Percentiles rank a stretch among this genome's conserved stretches.
Conservation (phyloP, 83 land plant species). For the Larix sibirica region DNA sequence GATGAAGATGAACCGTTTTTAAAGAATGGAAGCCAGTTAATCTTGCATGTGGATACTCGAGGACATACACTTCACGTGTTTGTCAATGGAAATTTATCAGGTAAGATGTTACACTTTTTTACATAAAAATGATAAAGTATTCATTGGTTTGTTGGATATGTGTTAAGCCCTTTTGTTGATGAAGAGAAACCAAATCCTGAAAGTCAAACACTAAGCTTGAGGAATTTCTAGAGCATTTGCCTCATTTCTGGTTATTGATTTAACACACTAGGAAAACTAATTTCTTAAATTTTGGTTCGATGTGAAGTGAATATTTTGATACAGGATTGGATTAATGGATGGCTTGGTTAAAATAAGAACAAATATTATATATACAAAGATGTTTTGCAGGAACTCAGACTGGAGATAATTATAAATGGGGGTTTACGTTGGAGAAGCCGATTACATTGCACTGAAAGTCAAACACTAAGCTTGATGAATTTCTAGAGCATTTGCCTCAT, state of each 20-base stretch:
- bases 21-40: slow-evolving; percentile 21
- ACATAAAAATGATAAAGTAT: too few species aligned
- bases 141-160: too few species aligned
- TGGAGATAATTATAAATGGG: neutral
- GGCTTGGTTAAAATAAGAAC: too few species aligned
- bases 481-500: too few species aligned
- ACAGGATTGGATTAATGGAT: neutral
- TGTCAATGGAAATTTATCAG: slow-evolving; percentile 52
- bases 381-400: slow-evolving; percentile 1
- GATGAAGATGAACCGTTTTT: slow-evolving; percentile 25
- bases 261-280: too few species aligned
- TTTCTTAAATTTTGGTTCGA: neutral
- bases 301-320: neutral
- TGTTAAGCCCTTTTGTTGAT: too few species aligned
- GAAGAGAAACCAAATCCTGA: too few species aligned
- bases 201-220: too few species aligned
- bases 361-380: too few species aligned
- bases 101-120: slow-evolving; percentile 16
- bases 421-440: slow-evolving; percentile 26
- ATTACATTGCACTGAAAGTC: slow-evolving; percentile 25
- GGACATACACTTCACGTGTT: slow-evolving; percentile 79
- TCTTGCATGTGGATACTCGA: slow-evolving; percentile 35
- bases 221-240: neutral
- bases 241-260: neutral
- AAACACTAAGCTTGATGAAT: too few species aligned